Evolutionary conservation across 768 basidiomycete genomes (phyloP).

Genomic region (Kwoniella bestiolae): DNA sequence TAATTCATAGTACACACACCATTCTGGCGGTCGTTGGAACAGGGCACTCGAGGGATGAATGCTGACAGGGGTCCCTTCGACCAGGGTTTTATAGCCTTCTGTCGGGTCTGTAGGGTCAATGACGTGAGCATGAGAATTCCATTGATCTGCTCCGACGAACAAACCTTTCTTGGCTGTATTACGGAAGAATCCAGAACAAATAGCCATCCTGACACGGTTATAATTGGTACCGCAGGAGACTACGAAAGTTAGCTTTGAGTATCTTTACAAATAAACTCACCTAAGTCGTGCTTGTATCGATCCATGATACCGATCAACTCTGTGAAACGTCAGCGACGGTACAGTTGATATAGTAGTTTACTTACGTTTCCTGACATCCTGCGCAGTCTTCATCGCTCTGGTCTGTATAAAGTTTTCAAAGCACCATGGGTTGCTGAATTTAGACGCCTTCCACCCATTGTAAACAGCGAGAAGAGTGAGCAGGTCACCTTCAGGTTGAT

Average conservation of each 20-base stretch:
- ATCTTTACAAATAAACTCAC: slow-evolving; percentile 13
- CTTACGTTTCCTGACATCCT: slow-evolving; percentile 88
- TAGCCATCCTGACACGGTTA: slow-evolving; percentile 89
- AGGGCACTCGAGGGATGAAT: slow-evolving; percentile 92
- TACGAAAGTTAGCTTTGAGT: neutral
- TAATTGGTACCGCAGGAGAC: slow-evolving; percentile 78
- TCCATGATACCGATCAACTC: slow-evolving; percentile 98
- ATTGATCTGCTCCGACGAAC: too few relatives aligned
- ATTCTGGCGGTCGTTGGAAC: slow-evolving; percentile 93
- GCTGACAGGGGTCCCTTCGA: slow-evolving; percentile 81
- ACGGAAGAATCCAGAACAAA: slow-evolving; percentile 96
- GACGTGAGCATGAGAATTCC: too few relatives aligned
- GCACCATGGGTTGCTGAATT: slow-evolving; percentile 98
- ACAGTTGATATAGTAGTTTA: neutral
- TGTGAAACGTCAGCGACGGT: slow-evolving; percentile 21
- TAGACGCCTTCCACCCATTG: slow-evolving; percentile 96
- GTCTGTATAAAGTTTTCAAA: slow-evolving; percentile 99
- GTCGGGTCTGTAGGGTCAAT: slow-evolving; percentile 60
- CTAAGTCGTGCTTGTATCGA: slow-evolving; percentile 96
- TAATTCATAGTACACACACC: slow-evolving; percentile 76
- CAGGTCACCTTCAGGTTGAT: slow-evolving; percentile 96
- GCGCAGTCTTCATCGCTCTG: slow-evolving; percentile 92
- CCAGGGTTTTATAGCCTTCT: slow-evolving; percentile 82
- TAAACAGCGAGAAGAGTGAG: slow-evolving; percentile 72
- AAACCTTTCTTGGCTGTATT: slow-evolving; percentile 95